A percentile compares a stretch with the other conserved stretches of the same genome.
Evolutionary conservation across 768 basidiomycete genomes (phyloP).

Genomic region (Panaeolus papilionaceus): DNA sequence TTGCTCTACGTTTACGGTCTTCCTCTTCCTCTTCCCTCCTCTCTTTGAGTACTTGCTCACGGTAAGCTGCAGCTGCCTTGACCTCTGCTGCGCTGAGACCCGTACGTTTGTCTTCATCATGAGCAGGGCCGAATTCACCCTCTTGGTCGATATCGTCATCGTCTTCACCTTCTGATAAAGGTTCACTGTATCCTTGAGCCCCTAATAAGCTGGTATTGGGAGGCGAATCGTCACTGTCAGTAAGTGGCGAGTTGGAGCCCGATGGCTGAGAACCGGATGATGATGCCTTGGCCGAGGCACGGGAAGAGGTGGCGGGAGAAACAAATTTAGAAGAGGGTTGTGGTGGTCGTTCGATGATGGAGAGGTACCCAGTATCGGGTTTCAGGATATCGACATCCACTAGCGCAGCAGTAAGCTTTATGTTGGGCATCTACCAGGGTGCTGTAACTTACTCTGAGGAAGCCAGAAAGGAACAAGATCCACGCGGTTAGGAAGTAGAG

Average conservation of each 20-base stretch:
- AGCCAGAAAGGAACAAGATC: constrained; percentile 99
- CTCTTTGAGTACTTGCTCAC: constrained; percentile 79
- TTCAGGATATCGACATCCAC: constrained; percentile 97
- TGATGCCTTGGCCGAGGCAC: constrained; percentile 25
- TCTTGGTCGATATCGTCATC: constrained; percentile 58
- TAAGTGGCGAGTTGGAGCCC: constrained; percentile 46
- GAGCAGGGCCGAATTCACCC: constrained; percentile 67
- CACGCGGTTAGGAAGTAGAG: constrained; percentile 89
- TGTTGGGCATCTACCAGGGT: not conserved
- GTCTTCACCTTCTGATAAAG: constrained; percentile 93
- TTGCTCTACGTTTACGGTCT: constrained; percentile 24
- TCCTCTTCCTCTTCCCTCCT: constrained; percentile 39
- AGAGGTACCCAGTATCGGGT: constrained; percentile 80
- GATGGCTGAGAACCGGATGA: constrained; percentile 22
- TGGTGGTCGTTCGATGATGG: constrained; percentile 76
- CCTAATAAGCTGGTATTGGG: constrained; percentile 2
- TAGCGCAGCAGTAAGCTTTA: constrained; percentile 32
- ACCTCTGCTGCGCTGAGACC: constrained; percentile 78
- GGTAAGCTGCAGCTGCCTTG: constrained; percentile 84
- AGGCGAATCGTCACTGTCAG: not conserved
- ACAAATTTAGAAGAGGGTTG: constrained; percentile 39
- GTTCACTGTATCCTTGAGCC: constrained; percentile 75
- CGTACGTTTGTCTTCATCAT: constrained; percentile 82
- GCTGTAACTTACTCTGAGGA: constrained; percentile 74
- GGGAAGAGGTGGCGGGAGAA: constrained; percentile 45